These are phyloP conservation scores for Fraxinus xanthoxyloides DNA, from an alignment of 305 asterid species.

Conservation along the genomic window DNA sequence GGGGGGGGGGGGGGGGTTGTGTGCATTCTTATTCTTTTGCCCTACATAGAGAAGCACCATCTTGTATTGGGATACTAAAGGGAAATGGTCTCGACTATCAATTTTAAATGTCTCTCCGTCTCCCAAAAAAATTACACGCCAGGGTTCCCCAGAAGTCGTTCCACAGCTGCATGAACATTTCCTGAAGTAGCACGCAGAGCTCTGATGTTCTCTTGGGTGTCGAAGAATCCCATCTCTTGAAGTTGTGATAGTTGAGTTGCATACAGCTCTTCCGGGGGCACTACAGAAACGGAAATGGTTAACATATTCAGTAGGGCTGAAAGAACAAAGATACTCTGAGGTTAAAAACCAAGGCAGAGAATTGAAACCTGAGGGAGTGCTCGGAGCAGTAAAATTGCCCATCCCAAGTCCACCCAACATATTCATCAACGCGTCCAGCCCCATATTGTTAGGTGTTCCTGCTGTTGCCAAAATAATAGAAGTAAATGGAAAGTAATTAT, in stretches of 20 bases:
- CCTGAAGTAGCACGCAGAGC: conserved; percentile 62
- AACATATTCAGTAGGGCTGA: background rate
- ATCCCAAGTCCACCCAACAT: conserved; percentile 58
- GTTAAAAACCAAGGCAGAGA: background rate
- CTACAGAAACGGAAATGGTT: conserved; percentile 19
- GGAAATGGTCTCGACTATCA: background rate
- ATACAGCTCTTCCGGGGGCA: conserved; percentile 58
- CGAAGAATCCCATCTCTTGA: conserved; percentile 63
- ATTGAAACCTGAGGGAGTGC: conserved; percentile 39
- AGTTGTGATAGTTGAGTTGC: conserved; percentile 59
- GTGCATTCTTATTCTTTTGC: background rate
- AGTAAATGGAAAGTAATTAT: conserved; percentile 4
- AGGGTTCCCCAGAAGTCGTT: conserved; percentile 50
- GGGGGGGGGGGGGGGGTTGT: too few species aligned
- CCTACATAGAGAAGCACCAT: background rate
- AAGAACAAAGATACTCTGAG: background rate
- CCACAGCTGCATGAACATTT: conserved; percentile 63
- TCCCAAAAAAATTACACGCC: conserved; percentile 22
- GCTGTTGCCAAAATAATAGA: conserved; percentile 15
- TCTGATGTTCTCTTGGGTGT: conserved; percentile 55
- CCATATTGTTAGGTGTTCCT: conserved; percentile 41
- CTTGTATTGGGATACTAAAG: background rate
- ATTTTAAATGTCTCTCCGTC: background rate
- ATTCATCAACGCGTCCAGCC: conserved; percentile 43
- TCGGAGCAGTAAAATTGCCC: conserved; percentile 37